Percentiles rank a stretch among this genome's conserved stretches.
Conservation (phyloP, 371 early-diverging fungal species). For the Basidiobolus meristosporus region DNA sequence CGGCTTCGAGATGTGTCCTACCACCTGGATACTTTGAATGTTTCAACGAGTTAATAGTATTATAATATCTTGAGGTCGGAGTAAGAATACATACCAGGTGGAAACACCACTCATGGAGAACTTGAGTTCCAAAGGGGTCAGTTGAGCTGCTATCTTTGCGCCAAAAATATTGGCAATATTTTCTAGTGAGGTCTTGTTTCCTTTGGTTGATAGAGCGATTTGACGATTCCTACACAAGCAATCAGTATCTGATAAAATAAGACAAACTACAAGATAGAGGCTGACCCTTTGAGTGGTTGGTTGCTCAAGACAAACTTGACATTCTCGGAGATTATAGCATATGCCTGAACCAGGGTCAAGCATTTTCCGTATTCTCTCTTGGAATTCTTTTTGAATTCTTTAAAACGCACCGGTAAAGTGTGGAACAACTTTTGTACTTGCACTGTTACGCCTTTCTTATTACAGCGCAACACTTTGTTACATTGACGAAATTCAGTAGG, state of each 20-base stretch:
- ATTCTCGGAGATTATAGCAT: slow-evolving; percentile 47
- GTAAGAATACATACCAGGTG: too few species aligned
- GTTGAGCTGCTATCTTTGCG: too few species aligned
- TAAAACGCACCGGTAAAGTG: slow-evolving; percentile 72
- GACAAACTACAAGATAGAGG: neutral
- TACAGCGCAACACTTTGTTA: slow-evolving; percentile 1
- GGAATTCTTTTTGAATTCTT: slow-evolving; percentile 66
- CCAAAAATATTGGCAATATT: slow-evolving; percentile 67
- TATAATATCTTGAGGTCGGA: too few species aligned
- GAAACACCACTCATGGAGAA: too few species aligned
- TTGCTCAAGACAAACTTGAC: slow-evolving; percentile 48
- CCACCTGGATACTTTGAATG: too few species aligned
- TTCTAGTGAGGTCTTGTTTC: slow-evolving; percentile 29
- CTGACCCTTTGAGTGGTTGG: slow-evolving; percentile 42
- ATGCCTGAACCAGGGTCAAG: slow-evolving; percentile 67
- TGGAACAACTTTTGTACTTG: slow-evolving; percentile 58
- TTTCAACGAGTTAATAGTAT: too few species aligned
- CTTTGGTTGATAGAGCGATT: slow-evolving; percentile 26
- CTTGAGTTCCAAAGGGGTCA: too few species aligned
- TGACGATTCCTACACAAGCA: slow-evolving; percentile 1
- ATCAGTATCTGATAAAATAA: neutral
- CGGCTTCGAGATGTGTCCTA: too few species aligned
- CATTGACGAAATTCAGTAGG: neutral
- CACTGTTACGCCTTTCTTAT: slow-evolving; percentile 68
- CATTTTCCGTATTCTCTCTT: slow-evolving; percentile 63